These are phyloP conservation scores for Aspergillus persii DNA, from an alignment of 2,329 filamentous ascomycete genomes.

Conservation along the genomic window DNA sequence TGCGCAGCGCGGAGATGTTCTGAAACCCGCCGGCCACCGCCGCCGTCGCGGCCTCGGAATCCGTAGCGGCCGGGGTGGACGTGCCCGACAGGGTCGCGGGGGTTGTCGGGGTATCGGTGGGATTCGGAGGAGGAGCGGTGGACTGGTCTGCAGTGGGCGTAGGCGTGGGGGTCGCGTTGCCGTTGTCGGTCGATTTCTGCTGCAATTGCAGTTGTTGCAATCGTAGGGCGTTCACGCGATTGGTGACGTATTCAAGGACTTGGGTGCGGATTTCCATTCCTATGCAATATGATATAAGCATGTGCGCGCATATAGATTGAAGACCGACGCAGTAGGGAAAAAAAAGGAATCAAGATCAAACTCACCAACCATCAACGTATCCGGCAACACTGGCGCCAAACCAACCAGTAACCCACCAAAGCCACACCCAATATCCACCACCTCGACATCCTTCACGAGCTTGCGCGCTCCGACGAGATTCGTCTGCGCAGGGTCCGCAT, in stretches of 20 bases:
- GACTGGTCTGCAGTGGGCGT: neutral
- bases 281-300: slow-evolving; percentile 29
- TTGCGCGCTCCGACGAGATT: slow-evolving; percentile 34
- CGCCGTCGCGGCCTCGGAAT: slow-evolving; percentile 7
- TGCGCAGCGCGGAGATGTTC: slow-evolving; percentile 84
- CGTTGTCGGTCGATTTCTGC: slow-evolving; percentile 3
- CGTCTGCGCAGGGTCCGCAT: slow-evolving; percentile 34
- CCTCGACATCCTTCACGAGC: slow-evolving; percentile 72
- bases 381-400: slow-evolving; percentile 74
- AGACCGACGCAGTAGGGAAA: too few relatives aligned
- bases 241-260: slow-evolving; percentile 86
- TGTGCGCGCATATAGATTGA: too few relatives aligned
- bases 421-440: slow-evolving; percentile 95
- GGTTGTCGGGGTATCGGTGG: slow-evolving; percentile 5
- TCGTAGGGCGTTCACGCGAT: slow-evolving; percentile 79
- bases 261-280: slow-evolving; percentile 90
- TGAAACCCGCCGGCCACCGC: slow-evolving; percentile 59
- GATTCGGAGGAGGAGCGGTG: neutral
- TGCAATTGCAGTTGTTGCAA: slow-evolving; percentile 35
- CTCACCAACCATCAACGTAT: slow-evolving; percentile 77
- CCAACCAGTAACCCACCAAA: slow-evolving; percentile 90
- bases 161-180: neutral
- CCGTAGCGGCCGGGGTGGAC: neutral
- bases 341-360: slow-evolving; percentile 6
- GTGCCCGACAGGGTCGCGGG: neutral